A percentile compares a stretch with the other conserved stretches of the same genome.
phyloP scores from a whole-genome alignment of 1,139 yeast species.

The Cylindricascospora bacillispora region DNA sequence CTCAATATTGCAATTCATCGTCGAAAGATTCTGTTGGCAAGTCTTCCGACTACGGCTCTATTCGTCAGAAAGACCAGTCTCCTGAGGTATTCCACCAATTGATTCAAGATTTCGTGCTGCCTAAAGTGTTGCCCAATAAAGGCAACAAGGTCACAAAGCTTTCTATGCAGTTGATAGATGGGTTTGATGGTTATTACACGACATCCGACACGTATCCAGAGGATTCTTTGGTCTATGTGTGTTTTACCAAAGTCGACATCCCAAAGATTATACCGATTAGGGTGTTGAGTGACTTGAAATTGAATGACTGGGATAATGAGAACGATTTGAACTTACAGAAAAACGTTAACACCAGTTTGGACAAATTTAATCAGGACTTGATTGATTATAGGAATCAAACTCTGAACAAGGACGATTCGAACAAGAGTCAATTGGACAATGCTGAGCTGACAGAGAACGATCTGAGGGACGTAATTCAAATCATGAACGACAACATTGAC shows the following conservation, averaged over 20 bases:
- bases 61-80: neutral
- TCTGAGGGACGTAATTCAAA: slow-evolving; percentile 27
- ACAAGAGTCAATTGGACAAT: too few relatives aligned
- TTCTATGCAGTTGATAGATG: slow-evolving; percentile 20
- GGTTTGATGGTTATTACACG: slow-evolving; percentile 24
- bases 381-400: slow-evolving; percentile 16
- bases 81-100: slow-evolving; percentile 19
- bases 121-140: slow-evolving; percentile 20
- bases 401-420: slow-evolving; percentile 3
- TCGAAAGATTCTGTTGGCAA: too few relatives aligned
- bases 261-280: slow-evolving; percentile 25
- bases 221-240: slow-evolving; percentile 11
- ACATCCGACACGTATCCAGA: slow-evolving; percentile 13
- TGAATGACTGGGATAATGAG: slow-evolving; percentile 11
- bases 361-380: slow-evolving; percentile 23
- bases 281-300: slow-evolving; percentile 21
- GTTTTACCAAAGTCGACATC: slow-evolving; percentile 17
- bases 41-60: too few relatives aligned
- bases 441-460: slow-evolving; percentile 21
- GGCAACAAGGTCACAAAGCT: slow-evolving; percentile 26
- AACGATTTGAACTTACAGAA: slow-evolving; percentile 10
- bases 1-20: too few relatives aligned
- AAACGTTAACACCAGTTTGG: slow-evolving; percentile 17
- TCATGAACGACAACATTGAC: slow-evolving; percentile 61
- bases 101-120: slow-evolving; percentile 20